Evolutionary conservation across 1,284 basidiomycete species (phyloP), one percentile per base, ranked within the genome.

Genomic region (Tausonia pullulans): DNA sequence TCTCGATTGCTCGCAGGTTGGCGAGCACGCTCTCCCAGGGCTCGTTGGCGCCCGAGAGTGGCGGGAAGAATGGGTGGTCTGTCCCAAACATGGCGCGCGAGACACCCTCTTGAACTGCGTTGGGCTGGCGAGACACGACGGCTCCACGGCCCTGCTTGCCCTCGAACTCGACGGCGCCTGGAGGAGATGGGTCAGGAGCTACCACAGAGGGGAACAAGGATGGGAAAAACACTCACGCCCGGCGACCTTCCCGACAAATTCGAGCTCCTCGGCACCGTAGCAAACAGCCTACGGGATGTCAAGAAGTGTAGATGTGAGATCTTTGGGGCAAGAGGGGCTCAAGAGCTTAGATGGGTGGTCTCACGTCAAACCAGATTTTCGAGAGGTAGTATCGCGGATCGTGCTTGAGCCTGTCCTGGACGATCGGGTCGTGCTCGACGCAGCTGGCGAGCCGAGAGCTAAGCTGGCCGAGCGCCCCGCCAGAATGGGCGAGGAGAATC

Each of bases 21-120:
- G 89, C 87, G 10, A 86, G 82, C 1, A 90, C 88, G 70, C 87
- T 89, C 75, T 78, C 82, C 90, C 90, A 90, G 71, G 83, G 87
- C 68, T 66, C 67, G 40, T 69, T 69, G 5, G 64, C 60, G 51
- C 79, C 78, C 16, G 68, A 67, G 46, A 91, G 79, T 5, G 89
- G 89, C 4, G 89, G 89, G 77, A 92, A 92, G 79, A 92, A 92
- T 1, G 90, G 90, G 73, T 91, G 87, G 71, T 92, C 90, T 16
- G 90, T 92, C 7, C 90, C 4, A 48, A 43, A 3, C 11, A 13
- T 11, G n/a, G 16, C 4, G 48, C 50, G 14, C 11, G 39, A 44
- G 39, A 43, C 14, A 62, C 54, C n/a, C 14, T 11, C 14, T 14
- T 14, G 54, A 56, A 46, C 49, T n/a, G 11, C 11, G 27, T 56